A percentile compares a stretch with the other conserved stretches of the same genome.
Conservation (phyloP, 345 rosid species). For the Rhodomyrtus tomentosa region DNA sequence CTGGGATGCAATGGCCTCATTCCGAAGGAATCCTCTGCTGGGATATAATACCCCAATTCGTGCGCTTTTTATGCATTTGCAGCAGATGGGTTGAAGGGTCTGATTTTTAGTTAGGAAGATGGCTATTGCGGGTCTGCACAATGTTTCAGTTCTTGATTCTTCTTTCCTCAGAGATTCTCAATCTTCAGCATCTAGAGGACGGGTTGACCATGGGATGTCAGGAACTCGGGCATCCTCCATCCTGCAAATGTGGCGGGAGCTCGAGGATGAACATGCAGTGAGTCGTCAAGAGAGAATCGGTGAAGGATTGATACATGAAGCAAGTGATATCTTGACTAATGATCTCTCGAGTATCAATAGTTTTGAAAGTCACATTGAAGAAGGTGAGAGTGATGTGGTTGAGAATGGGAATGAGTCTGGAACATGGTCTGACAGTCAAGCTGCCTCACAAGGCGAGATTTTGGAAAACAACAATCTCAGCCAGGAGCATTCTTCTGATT, state of each 20-base stretch:
- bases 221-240: constrained; percentile 69
- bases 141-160: constrained; percentile 60
- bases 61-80: constrained; percentile 24
- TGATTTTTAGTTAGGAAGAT: constrained; percentile 17
- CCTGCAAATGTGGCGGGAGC: constrained; percentile 82
- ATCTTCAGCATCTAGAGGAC: constrained; percentile 36
- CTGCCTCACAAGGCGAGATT: constrained; percentile 38
- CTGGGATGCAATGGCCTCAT: constrained; percentile 11
- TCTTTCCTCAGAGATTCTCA: constrained; percentile 62
- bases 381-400: constrained; percentile 26
- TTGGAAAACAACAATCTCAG: constrained; percentile 24
- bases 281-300: constrained; percentile 46
- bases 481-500: constrained; percentile 35
- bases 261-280: constrained; percentile 80
- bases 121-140: constrained; percentile 87
- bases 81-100: constrained; percentile 31
- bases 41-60: neutral
- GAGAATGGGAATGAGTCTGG: constrained; percentile 43
- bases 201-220: constrained; percentile 41
- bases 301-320: constrained; percentile 32
- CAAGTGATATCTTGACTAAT: constrained; percentile 24
- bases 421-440: constrained; percentile 41
- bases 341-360: constrained; percentile 21
- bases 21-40: constrained; percentile 13
- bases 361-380: constrained; percentile 26